phyloP scores from a whole-genome alignment of 2,329 filamentous ascomycete species.

The Cucurbitaria berberidis region DNA sequence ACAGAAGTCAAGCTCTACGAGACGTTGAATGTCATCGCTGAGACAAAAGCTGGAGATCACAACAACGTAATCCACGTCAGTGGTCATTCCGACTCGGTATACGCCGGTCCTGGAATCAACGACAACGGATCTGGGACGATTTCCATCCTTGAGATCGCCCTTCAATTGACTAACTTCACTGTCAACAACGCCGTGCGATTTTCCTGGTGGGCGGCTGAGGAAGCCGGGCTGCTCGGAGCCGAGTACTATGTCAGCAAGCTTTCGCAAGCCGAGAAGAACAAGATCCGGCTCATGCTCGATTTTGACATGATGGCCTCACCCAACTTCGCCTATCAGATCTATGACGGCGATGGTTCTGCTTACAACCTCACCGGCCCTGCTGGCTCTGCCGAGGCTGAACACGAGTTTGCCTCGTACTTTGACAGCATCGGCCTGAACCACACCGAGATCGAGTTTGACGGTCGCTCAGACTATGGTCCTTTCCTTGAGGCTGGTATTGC shows the following conservation, averaged over 20 bases:
- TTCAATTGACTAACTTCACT: constrained; percentile 71
- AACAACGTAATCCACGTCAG: constrained; percentile 64
- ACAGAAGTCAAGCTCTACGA: constrained; percentile 33
- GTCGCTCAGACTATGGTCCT: constrained; percentile 78
- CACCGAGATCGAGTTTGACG: constrained; percentile 76
- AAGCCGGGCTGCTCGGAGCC: constrained; percentile 67
- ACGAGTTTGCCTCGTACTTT: constrained; percentile 58
- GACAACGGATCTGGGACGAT: constrained; percentile 75
- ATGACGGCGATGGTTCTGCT: constrained; percentile 63
- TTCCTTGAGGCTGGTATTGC: constrained; percentile 78
- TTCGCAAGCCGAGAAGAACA: constrained; percentile 58
- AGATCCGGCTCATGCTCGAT: constrained; percentile 71
- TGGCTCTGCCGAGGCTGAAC: constrained; percentile 72
- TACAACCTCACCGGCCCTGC: constrained; percentile 62
- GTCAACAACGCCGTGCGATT: constrained; percentile 73
- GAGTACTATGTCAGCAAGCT: constrained; percentile 62
- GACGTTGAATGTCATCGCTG: constrained; percentile 63
- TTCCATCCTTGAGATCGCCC: constrained; percentile 64
- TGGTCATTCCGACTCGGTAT: constrained; percentile 67
- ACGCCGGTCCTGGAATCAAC: constrained; percentile 73
- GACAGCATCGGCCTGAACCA: constrained; percentile 46
- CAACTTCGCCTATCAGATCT: constrained; percentile 64
- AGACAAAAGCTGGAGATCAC: constrained; percentile 64
- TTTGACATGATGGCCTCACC: constrained; percentile 73
- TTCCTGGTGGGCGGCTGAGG: constrained; percentile 68